These are phyloP conservation scores for Vitis rupestris DNA, from an alignment of 164 flowering plant species.

Conservation along the genomic window DNA sequence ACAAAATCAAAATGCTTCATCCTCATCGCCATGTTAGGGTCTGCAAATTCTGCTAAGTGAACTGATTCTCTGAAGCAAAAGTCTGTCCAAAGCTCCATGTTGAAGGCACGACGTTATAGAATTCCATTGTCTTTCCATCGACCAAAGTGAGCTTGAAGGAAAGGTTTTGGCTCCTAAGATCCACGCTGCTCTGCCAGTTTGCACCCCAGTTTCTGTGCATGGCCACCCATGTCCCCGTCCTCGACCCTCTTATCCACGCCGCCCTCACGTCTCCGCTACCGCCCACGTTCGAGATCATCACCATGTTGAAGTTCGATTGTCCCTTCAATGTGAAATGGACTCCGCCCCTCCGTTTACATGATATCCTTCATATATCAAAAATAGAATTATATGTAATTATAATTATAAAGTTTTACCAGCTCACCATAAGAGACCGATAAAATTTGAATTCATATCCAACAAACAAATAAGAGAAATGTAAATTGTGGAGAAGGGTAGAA, in stretches of 20 bases:
- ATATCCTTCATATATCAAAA: slow-evolving; percentile 36
- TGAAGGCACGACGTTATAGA: slow-evolving; percentile 58
- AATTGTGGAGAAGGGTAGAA: too few species aligned
- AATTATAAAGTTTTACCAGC: too few species aligned
- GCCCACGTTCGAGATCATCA: slow-evolving; percentile 72
- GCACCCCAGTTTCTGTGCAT: slow-evolving; percentile 89
- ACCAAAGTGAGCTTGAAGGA: slow-evolving; percentile 54
- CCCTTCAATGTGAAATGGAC: slow-evolving; percentile 79
- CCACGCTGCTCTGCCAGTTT: slow-evolving; percentile 63
- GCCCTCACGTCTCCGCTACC: slow-evolving; percentile 71
- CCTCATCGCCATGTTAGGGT: too few species aligned
- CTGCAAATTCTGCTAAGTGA: slow-evolving; percentile 15
- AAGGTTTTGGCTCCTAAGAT: slow-evolving; percentile 43
- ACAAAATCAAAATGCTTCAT: too few species aligned
- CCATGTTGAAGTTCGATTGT: slow-evolving; percentile 62
- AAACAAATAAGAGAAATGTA: too few species aligned
- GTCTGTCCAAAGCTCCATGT: slow-evolving; percentile 76
- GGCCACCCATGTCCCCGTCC: slow-evolving; percentile 43
- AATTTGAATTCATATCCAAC: too few species aligned
- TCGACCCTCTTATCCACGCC: slow-evolving; percentile 57
- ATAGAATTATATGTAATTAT: too few species aligned
- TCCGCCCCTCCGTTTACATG: slow-evolving; percentile 69
- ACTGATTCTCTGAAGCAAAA: slow-evolving; percentile 53
- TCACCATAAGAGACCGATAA: too few species aligned
- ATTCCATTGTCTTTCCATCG: slow-evolving; percentile 47